Base-by-base conservation (phyloP, 306 rosid genomes). In the Gynostemma pentaphyllum region DNA sequence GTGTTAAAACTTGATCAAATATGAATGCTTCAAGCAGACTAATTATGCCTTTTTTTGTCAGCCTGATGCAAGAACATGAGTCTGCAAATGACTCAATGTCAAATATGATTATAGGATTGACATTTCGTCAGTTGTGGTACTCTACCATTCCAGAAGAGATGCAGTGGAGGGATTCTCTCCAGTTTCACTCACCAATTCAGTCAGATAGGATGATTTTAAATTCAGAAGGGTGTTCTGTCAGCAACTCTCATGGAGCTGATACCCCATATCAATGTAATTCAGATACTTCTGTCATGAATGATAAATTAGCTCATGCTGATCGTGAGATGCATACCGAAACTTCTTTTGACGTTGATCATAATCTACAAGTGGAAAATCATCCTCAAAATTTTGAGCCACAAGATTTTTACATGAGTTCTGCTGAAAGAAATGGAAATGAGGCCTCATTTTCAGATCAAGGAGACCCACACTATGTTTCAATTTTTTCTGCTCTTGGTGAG, bases 111-210 rank as follows among this genome's bases (percentile, higher is more conserved):
- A 66, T 82, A 44, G 98, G 91, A 56, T 70, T 85, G 82, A 68
- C 85, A 68, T 85, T 57, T 75, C 84, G 77, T 70, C 83, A 80
- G 50, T 36, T 78, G 45, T 91, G 96, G 95, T 83, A 78, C 72
- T 78, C 91, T 45, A 74, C 76, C 45, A 68, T 85, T 60, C 89
- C 95, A 10, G 40, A 70, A 69, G 91, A 83, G 76, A 73, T 83
- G 66, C 78, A 76, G 66, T 68, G 80, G 84, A 82, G 70, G 66
- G 85, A 71, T 74, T 62, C 77, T 28, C 77, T 83, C 42, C 81
- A 69, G 62, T 46, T 64, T 69, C 77, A 64, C 63, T 40, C 74
- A 64, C 65, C 74, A 52, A 57, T 57, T 61, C 72, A 45, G 72
- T 62, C 82, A 34, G 68, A 72, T 44, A 52, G 76, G 29, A 53